These are phyloP conservation scores for Arthroderma uncinatum DNA, from an alignment of 2,329 filamentous ascomycete species.

Conservation along the genomic window DNA sequence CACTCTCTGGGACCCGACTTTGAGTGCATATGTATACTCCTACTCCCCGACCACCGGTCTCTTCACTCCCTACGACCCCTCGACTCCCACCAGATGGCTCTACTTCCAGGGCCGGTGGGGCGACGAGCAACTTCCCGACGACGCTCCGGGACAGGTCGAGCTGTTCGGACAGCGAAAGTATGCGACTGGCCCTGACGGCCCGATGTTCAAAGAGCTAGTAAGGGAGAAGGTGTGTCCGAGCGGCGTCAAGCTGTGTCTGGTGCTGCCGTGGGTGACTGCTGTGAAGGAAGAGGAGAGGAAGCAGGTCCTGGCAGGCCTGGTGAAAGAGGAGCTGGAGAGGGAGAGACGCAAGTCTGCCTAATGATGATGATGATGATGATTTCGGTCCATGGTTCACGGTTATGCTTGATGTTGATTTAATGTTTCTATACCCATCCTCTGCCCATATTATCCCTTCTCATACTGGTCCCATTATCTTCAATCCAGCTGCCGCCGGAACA, in stretches of 20 bases:
- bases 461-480: background rate
- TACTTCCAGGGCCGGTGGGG: conserved; percentile 51
- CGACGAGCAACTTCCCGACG: conserved; percentile 45
- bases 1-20: conserved; percentile 49
- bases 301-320: background rate
- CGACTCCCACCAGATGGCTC: conserved; percentile 44
- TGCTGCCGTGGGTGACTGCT: conserved; percentile 5
- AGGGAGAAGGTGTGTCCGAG: conserved; percentile 48
- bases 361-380: no score
- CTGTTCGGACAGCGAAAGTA: conserved; percentile 47
- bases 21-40: conserved; percentile 46
- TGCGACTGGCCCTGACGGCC: conserved; percentile 49
- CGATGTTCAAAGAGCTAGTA: conserved; percentile 48
- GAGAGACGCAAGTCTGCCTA: background rate
- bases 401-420: background rate
- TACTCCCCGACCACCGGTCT: conserved; percentile 34
- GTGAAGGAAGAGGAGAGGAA: background rate
- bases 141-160: conserved; percentile 32
- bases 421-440: background rate
- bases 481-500: background rate
- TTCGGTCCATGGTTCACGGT: background rate
- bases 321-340: conserved; percentile 4
- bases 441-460: no score
- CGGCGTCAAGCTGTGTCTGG: conserved; percentile 1
- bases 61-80: conserved; percentile 40